Base-by-base conservation (phyloP, 352 stramenopile genomes). In the Phytophthora megakarya region DNA sequence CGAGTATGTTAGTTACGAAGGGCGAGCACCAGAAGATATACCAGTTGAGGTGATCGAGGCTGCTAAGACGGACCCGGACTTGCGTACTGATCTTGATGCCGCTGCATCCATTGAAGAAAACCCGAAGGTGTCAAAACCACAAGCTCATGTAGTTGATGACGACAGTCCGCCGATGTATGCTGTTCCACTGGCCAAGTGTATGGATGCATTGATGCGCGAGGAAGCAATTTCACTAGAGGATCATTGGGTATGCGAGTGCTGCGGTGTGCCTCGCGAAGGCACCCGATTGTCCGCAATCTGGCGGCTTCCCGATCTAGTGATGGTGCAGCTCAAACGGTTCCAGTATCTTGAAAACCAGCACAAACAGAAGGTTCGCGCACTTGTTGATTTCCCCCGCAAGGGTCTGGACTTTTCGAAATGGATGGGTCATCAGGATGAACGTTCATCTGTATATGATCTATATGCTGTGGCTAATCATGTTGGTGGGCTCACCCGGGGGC, bases 401-500 rank as follows among this genome's bases (percentile, higher is more conserved):
- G 85, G 86, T 4, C 61, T 95, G 5, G 80, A 95, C 30, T 90
- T 96, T n/a, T 83, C 78, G 8, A 78, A 75, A 22, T 94, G 86
- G 78, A 88, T 93, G 60, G 78, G 68, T 22, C 52, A 69, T 19
- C 68, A 82, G 5, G 66, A 67, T 19, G 45, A 46, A 44, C 35
- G 33, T 12, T 61, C 64, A 47, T 59, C 67, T 3, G 67, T 95
- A 21, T 99, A 98, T 61, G 96, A 99, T 67, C 74, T 99, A 23
- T 99, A 98, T 64, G 96, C 90, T 18, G 96, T 99, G 8, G 93
- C 97, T n/a, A 98, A 99, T 78, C 97, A 99, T 61, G 92, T 98
- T 51, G 97, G 97, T 25, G 92, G 90, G 0, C 79, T 99, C 9
- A 95, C 93, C 3, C 88, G 89, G 37, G 97, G 97, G 5, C 97